A percentile compares a stretch with the other conserved stretches of the same genome.
These are phyloP conservation scores for Drechslerella stenobrocha DNA, from an alignment of 2,329 filamentous ascomycete genomes.

Conservation along the genomic window DNA sequence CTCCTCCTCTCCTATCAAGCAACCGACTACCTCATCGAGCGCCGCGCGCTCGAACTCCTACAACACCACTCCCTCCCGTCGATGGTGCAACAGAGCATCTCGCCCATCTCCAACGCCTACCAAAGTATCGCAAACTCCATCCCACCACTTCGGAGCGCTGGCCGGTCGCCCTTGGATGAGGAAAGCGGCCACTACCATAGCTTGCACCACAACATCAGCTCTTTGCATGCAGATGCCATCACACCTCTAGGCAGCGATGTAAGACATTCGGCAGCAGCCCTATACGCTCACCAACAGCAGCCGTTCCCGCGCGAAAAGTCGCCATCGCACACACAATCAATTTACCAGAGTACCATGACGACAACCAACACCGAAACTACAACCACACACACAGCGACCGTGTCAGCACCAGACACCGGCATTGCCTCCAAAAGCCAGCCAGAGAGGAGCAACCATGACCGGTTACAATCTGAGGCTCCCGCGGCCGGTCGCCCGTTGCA, in stretches of 20 bases:
- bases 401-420: conserved; percentile 4
- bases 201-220: no score
- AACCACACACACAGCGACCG: conserved; percentile 13
- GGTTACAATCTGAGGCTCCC: conserved; percentile 21
- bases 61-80: conserved; percentile 44
- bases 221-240: no score
- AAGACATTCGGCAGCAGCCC: not conserved
- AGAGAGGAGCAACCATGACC: conserved; percentile 35
- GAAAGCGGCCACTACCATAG: conserved; percentile 24
- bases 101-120: conserved; percentile 41
- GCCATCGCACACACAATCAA: conserved; percentile 10
- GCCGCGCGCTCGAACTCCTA: conserved; percentile 39
- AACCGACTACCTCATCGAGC: conserved; percentile 46
- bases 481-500: conserved; percentile 17
- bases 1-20: conserved; percentile 45
- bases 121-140: conserved; percentile 39
- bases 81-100: conserved; percentile 43
- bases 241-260: no score
- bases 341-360: conserved; percentile 6
- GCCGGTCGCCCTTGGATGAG: conserved; percentile 20
- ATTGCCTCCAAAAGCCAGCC: conserved; percentile 11
- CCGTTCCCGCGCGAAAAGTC: conserved; percentile 1
- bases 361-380: conserved; percentile 10
- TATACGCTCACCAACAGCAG: conserved; percentile 17
- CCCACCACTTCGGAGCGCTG: conserved; percentile 13